Evolutionary conservation across 2,329 filamentous ascomycete species (phyloP), one percentile per base, ranked within the genome.

Genomic region (Fusarium sarcochroum): DNA sequence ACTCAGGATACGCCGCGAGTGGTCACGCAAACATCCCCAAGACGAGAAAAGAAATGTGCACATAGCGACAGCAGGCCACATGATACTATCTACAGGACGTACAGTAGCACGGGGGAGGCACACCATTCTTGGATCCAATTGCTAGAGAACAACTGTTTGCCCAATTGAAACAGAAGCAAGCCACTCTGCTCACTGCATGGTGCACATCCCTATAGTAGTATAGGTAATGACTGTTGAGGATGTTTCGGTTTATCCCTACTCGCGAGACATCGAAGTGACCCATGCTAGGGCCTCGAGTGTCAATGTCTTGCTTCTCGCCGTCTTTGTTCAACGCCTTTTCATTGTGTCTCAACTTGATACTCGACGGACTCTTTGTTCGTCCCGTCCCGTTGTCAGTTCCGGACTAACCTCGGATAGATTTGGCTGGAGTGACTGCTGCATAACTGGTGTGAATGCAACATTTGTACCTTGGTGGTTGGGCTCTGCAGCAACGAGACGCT

Each of bases 1-100:
- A 37, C 20, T 27, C n/a, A 15, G 21, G 21, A 23, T 17, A 38
- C 35, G 30, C 32, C 15, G 18, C 23, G 30, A 41, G 23, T 18
- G 32, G 40, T 44, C 38, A 23, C 41, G 46, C 38, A 42, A 52
- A 38, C 40, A 62, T 54, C n/a, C 21, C 15, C 10, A 9, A 20
- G 20, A n/a, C n/a, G 27, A 30, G 37, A 61, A 41, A 30, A 37
- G 53, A 64, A 68, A 65, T 45, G 46, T 59, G 45, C 58, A 64
- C 40, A 38, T 53, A 46, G 44, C n/a, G 45, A 58, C 30, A 27
- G 17, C 21, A 45, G 34, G 55, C 37, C 37, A 40, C 37, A 40
- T 40, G 37, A 40, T 40, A 38, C 37, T n/a, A 27, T 27, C 7
- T 3, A 9, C 25, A 27, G 25, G 7, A 27, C 10, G 27, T 13